Percentiles rank a stretch among this genome's conserved stretches.
Evolutionary conservation across 352 stramenopile species (phyloP).

Genomic region (Globisporangium iwayamae): DNA sequence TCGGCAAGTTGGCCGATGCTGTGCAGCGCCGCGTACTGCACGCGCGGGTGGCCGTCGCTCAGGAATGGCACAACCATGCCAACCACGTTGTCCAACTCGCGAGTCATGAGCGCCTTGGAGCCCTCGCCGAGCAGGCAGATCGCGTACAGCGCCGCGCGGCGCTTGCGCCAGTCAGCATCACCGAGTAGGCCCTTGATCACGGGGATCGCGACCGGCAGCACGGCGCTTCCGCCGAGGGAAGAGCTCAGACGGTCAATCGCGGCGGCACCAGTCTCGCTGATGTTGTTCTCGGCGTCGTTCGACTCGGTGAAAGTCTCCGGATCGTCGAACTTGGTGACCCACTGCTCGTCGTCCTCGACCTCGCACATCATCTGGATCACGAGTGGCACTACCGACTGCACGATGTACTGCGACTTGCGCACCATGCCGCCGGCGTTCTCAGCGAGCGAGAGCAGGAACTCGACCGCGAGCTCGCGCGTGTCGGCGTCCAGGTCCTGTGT

Average conservation of each 20-base stretch:
- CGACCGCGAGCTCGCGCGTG: conserved; percentile 73
- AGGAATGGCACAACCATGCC: conserved; percentile 64
- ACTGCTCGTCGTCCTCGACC: conserved; percentile 70
- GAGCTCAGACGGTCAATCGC: conserved; percentile 78
- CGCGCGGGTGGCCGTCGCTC: conserved; percentile 65
- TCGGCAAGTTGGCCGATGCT: conserved; percentile 80
- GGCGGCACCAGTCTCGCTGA: conserved; percentile 68
- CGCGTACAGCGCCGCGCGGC: conserved; percentile 73
- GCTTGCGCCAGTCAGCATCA: conserved; percentile 66
- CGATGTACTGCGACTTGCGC: conserved; percentile 66
- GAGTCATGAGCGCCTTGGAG: conserved; percentile 75
- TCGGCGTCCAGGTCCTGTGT: conserved; percentile 62
- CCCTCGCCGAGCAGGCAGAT: conserved; percentile 76
- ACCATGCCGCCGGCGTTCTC: conserved; percentile 81
- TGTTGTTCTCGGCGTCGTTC: conserved; percentile 53
- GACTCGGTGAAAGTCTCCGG: conserved; percentile 69
- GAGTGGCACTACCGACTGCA: conserved; percentile 64
- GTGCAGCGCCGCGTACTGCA: conserved; percentile 82
- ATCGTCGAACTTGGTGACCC: conserved; percentile 77
- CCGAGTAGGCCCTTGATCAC: conserved; percentile 64
- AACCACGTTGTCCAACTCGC: conserved; percentile 74
- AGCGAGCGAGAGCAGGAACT: conserved; percentile 78
- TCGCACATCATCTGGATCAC: conserved; percentile 81
- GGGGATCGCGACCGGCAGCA: conserved; percentile 76
- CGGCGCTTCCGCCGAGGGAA: conserved; percentile 62